Conservation (phyloP, 2,329 filamentous ascomycete genomes). For the Fusarium musae region DNA sequence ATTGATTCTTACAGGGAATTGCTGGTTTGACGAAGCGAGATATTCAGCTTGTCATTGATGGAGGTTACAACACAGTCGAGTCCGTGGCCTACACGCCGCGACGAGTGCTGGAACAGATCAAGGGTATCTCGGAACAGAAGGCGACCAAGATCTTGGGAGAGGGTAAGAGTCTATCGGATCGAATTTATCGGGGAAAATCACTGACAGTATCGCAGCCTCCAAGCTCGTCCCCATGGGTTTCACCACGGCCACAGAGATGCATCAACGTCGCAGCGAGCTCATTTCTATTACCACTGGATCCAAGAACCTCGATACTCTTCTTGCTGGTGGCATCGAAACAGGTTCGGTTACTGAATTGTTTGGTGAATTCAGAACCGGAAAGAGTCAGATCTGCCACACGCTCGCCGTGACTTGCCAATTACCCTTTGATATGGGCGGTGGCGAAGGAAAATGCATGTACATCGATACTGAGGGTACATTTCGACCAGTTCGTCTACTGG, state of each 20-base stretch:
- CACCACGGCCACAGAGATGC: constrained; percentile 99
- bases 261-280: constrained; percentile 92
- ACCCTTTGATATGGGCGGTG: constrained; percentile 98
- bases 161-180: constrained; percentile 62
- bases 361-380: constrained; percentile 96
- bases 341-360: constrained; percentile 98
- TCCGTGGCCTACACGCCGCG: constrained; percentile 91
- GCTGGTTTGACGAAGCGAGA: constrained; percentile 93
- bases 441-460: constrained; percentile 97
- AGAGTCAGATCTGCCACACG: constrained; percentile 98
- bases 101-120: constrained; percentile 90
- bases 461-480: constrained; percentile 99
- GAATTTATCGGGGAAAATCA: background rate
- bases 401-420: constrained; percentile 98
- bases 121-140: constrained; percentile 97
- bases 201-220: constrained; percentile 69
- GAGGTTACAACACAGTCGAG: constrained; percentile 95
- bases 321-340: constrained; percentile 95
- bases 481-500: constrained; percentile 87
- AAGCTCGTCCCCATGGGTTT: constrained; percentile 99
- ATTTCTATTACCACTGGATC: constrained; percentile 99
- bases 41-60: constrained; percentile 91
- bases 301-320: constrained; percentile 93
- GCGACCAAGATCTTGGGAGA: constrained; percentile 90
- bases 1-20: constrained; percentile 70